Base-by-base conservation (phyloP, 768 basidiomycete genomes). In the Collybia sordida region DNA sequence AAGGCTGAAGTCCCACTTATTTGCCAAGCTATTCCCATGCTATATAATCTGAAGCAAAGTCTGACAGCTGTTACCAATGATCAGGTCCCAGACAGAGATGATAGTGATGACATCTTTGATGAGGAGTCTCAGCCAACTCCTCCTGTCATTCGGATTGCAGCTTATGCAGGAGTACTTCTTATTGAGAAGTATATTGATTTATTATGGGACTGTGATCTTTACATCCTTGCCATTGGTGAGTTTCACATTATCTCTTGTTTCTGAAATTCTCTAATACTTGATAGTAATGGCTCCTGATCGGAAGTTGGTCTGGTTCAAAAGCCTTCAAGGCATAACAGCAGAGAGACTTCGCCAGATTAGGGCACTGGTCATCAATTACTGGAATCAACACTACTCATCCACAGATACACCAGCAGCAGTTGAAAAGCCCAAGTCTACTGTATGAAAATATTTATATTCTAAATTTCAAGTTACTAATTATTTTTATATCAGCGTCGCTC, bases 11-110 rank as follows among this genome's bases (percentile, higher is more conserved):
- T 39, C 21, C 38, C 38, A 39, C 38, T 39, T 39, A 39, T 39
- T 17, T 15, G n/a, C n/a, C n/a, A 39, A 17, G 38, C 21, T 15
- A 39, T 39, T 17, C 38, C 38, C 21, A 39, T 39, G 38, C 38
- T 39, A n/a, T n/a, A n/a, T n/a, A 21, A 21, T 47, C 8, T 17
- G 6, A 8, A 27, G 8, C 34, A n/a, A n/a, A n/a, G n/a, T n/a
- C n/a, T n/a, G n/a, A n/a, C n/a, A n/a, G n/a, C n/a, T n/a, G 66
- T 60, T 4, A 45, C 63, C n/a, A 25, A 49, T 24, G 50, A 57
- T 18, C 53, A 55, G 19, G 50, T 59, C 4, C 50, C 58, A 3
- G 48, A 49, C 45, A n/a, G n/a, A n/a, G n/a, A n/a, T n/a, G n/a
- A n/a, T n/a, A n/a, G n/a, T n/a, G n/a, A n/a, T n/a, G 25, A 55